Percentiles rank a stretch among this genome's conserved stretches.
Evolutionary conservation across 169 alveolate genomes (phyloP).

Genomic region (Plasmodium blacklocki): DNA sequence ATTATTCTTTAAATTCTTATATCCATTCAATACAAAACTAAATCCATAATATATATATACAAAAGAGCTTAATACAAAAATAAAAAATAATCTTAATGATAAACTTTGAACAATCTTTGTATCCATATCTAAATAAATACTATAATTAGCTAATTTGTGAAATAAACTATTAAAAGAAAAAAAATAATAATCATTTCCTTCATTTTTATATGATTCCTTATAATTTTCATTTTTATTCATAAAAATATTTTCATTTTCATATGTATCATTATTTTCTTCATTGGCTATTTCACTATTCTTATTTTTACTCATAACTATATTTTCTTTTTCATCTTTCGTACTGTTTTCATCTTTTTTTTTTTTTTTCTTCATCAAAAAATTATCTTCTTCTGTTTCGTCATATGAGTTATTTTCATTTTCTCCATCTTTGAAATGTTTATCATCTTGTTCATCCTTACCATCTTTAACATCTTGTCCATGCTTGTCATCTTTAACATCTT

Average conservation of each 20-base stretch:
- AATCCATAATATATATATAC: constrained; percentile 60
- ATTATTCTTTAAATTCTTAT: constrained; percentile 60
- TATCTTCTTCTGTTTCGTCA: constrained; percentile 9
- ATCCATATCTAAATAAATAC: constrained; percentile 4
- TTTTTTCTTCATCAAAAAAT: neutral
- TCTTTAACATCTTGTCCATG: neutral
- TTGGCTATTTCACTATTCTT: neutral
- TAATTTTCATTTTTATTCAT: neutral
- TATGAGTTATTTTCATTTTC: neutral
- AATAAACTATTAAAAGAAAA: neutral
- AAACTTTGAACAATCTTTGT: constrained; percentile 9
- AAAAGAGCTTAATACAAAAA: constrained; percentile 53
- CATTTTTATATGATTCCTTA: neutral
- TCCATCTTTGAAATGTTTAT: neutral
- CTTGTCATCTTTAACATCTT: neutral
- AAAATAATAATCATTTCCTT: neutral
- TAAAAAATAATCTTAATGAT: constrained; percentile 51
- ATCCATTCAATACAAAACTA: constrained; percentile 50
- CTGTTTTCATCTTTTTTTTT: neutral
- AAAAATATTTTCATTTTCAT: neutral
- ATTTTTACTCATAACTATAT: neutral
- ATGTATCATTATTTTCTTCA: neutral
- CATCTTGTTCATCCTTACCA: neutral
- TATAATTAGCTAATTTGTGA: neutral
- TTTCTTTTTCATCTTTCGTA: neutral